Percentiles rank a stretch among this genome's conserved stretches.
Evolutionary conservation across 805 yeast species (phyloP).

Genomic region (Naumovozyma castellii): DNA sequence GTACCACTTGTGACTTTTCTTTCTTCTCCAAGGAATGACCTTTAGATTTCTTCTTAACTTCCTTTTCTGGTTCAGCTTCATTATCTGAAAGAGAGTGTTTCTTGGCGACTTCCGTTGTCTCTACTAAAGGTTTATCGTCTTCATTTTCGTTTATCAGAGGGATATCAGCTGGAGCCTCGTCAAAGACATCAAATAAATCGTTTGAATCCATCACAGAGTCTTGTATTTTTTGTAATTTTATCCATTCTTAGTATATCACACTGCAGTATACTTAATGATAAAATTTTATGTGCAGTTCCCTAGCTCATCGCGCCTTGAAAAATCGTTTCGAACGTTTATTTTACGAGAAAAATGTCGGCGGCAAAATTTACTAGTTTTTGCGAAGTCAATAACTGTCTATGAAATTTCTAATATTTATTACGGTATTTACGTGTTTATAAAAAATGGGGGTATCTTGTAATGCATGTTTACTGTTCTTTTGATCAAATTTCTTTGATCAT

Average conservation of each 20-base stretch:
- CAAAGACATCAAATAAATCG: constrained; percentile 29
- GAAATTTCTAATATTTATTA: no score
- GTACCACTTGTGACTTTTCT: constrained; percentile 42
- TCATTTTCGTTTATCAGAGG: constrained; percentile 4
- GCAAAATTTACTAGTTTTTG: neutral
- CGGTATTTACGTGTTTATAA: no score
- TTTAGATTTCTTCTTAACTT: constrained; percentile 18
- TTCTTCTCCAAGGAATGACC: constrained; percentile 30
- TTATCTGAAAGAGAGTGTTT: constrained; percentile 15
- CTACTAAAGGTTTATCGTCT: constrained; percentile 1
- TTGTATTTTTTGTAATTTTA: no score
- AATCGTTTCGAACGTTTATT: neutral
- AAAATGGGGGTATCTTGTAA: neutral
- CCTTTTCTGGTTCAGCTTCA: constrained; percentile 5
- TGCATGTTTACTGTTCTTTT: neutral
- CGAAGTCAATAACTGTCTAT: no score
- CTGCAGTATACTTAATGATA: neutral
- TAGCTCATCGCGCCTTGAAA: constrained; percentile 1
- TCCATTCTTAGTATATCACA: no score
- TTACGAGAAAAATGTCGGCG: neutral
- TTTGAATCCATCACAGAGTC: constrained; percentile 1
- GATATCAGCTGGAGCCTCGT: constrained; percentile 18
- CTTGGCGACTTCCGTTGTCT: constrained; percentile 6
- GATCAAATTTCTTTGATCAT: neutral
- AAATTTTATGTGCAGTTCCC: no score